Conservation (phyloP, 208 protist species). For the Leishmania turanica region DNA sequence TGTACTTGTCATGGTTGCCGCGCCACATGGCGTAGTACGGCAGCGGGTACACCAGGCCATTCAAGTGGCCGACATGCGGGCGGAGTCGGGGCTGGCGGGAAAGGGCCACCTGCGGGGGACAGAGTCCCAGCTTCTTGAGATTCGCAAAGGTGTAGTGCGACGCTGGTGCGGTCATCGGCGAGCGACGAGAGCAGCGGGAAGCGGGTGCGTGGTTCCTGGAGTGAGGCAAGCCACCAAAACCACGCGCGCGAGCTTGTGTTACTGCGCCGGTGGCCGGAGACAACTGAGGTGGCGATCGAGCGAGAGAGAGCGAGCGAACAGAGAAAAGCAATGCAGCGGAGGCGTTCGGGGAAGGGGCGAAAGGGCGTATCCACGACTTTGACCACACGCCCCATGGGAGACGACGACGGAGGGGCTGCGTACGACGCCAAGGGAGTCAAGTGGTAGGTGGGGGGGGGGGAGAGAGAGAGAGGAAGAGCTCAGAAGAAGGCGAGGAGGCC, state of each 20-base stretch:
- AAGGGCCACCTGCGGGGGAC: slow-evolving; percentile 69
- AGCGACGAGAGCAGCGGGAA: not conserved
- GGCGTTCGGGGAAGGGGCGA: not conserved
- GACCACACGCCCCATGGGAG: not conserved
- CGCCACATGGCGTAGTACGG: slow-evolving; percentile 92
- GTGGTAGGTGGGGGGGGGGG: not conserved
- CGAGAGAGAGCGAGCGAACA: not conserved
- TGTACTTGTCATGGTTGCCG: slow-evolving; percentile 89
- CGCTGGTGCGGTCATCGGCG: slow-evolving; percentile 40
- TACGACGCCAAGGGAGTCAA: not conserved
- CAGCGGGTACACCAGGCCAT: slow-evolving; percentile 83
- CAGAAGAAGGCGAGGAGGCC: not conserved
- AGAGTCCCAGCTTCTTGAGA: slow-evolving; percentile 64
- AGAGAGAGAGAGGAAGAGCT: not conserved
- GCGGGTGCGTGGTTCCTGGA: not conserved
- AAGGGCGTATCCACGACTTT: not conserved
- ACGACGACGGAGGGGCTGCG: not conserved
- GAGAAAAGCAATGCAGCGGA: not conserved
- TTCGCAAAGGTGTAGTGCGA: slow-evolving; percentile 73
- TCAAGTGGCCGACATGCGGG: slow-evolving; percentile 63
- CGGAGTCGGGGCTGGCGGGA: slow-evolving; percentile 84
- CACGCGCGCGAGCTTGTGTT: not conserved
- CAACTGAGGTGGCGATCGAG: not conserved
- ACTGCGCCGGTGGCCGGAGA: not conserved
- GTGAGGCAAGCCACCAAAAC: not conserved